Percentiles rank a stretch among this genome's conserved stretches.
phyloP scores from a whole-genome alignment of 805 yeast species.

The Brettanomyces bruxellensis region DNA sequence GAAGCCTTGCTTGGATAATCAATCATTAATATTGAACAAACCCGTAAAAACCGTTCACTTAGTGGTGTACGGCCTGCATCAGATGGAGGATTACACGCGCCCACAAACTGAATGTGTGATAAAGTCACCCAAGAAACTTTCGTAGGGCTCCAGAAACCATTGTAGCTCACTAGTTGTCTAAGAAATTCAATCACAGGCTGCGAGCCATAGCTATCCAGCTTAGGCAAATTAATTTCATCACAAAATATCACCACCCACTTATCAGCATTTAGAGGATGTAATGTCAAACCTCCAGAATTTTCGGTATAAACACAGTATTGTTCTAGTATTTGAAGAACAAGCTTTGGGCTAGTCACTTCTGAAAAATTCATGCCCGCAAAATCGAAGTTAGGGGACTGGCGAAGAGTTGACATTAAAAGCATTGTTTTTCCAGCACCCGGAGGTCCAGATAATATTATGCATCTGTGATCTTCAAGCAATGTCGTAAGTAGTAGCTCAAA shows the following conservation, averaged over 20 bases:
- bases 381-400: constrained; percentile 47
- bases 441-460: constrained; percentile 82
- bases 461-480: constrained; percentile 43
- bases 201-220: constrained; percentile 59
- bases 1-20: constrained; percentile 69
- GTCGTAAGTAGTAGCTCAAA: constrained; percentile 56
- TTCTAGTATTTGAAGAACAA: constrained; percentile 56
- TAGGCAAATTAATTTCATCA: constrained; percentile 85
- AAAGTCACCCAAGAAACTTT: constrained; percentile 60
- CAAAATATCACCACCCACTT: constrained; percentile 78
- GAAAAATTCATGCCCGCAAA: constrained; percentile 73
- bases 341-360: constrained; percentile 59
- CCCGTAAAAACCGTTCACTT: constrained; percentile 56
- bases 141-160: constrained; percentile 67
- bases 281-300: constrained; percentile 38
- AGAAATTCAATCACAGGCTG: constrained; percentile 64
- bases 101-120: constrained; percentile 70
- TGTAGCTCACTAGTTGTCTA: constrained; percentile 62
- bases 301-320: constrained; percentile 59
- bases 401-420: constrained; percentile 66
- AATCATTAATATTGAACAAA: constrained; percentile 56
- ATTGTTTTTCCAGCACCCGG: constrained; percentile 97
- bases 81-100: constrained; percentile 87
- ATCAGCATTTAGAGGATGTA: constrained; percentile 54
- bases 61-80: constrained; percentile 65